These are phyloP conservation scores for Ceratocystis albifundus DNA, from an alignment of 2,329 filamentous ascomycete genomes.

Conservation along the genomic window DNA sequence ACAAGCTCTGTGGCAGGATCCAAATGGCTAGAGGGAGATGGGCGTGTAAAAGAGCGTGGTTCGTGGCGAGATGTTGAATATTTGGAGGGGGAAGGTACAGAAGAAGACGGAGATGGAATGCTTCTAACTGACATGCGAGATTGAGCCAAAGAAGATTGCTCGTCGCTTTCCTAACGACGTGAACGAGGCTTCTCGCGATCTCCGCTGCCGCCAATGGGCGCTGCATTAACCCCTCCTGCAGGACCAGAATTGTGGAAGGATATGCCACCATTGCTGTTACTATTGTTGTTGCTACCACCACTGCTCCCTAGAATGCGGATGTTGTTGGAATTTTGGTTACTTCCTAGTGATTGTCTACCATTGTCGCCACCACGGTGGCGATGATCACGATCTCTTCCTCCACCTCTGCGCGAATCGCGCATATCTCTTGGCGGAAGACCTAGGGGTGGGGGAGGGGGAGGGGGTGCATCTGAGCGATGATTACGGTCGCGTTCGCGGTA, in stretches of 20 bases:
- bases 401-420: conserved; percentile 24
- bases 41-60: too few species aligned
- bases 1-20: not conserved
- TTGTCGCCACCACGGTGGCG: conserved; percentile 15
- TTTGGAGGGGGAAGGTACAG: not conserved
- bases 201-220: conserved; percentile 26
- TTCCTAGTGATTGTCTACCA: conserved; percentile 9
- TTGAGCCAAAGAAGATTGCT: conserved; percentile 1
- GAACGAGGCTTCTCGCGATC: conserved; percentile 31
- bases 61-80: too few species aligned
- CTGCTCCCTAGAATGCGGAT: conserved; percentile 16
- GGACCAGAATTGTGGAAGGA: conserved; percentile 11
- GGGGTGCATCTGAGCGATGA: conserved; percentile 30
- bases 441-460: conserved; percentile 22
- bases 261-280: not conserved
- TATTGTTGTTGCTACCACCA: not conserved
- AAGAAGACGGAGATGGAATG: not conserved
- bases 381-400: conserved; percentile 24
- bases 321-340: conserved; percentile 9
- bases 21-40: too few species aligned
- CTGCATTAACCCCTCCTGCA: conserved; percentile 20
- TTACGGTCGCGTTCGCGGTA: conserved; percentile 31
- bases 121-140: not conserved
- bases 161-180: conserved; percentile 26
- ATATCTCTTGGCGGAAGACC: conserved; percentile 25